Evolutionary conservation across 371 early-diverging fungal species (phyloP), one percentile per base, ranked within the genome.

Genomic region (Batrachochytrium dendrobatidis): DNA sequence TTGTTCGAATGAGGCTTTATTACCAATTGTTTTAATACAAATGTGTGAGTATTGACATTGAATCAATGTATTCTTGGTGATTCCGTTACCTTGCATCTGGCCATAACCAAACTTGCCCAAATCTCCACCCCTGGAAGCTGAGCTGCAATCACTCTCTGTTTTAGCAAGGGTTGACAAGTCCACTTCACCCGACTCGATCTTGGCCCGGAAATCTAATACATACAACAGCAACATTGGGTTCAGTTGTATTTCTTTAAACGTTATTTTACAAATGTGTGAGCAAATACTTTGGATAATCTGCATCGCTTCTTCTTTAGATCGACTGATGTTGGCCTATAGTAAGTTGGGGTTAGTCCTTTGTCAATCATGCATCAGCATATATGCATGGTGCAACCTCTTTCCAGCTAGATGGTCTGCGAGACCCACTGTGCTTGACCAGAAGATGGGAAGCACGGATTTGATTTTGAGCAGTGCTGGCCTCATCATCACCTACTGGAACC

Each of bases 381-480:
- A 35, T 39, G 39, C 3, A 18, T 20, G 18, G 10, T 33, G 48
- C 48, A 4, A 85, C 90, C 73, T 88, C 82, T 67, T 80, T 82
- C 95, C 96, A 95, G 10, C 94, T 92, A 60, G 84, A 83, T 24
- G 98, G 97, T 34, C 92, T 77, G 52, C 98, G 77, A 10, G 90
- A 90, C 12, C 83, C 86, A 26, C 63, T 67, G 67, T 95, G 95
- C 73, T 97, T 97, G 55, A 93, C 92, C 15, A 97, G 75, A 50
- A 97, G 73, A 65, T 97, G 98, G 46, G 86, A 86, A 18, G 91
- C 94, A 6, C 92, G 76, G 35, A 95, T 68, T 55, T 79, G 72
- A 20, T 18, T 39, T 34, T 56, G 50, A 18, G 26, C 26, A 1
- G 30, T 46, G 17, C 34, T 53, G 8, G 45, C 34, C 5, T 34